Base-by-base conservation (phyloP, 2,329 filamentous ascomycete genomes). In the Botrytis squamosa region DNA sequence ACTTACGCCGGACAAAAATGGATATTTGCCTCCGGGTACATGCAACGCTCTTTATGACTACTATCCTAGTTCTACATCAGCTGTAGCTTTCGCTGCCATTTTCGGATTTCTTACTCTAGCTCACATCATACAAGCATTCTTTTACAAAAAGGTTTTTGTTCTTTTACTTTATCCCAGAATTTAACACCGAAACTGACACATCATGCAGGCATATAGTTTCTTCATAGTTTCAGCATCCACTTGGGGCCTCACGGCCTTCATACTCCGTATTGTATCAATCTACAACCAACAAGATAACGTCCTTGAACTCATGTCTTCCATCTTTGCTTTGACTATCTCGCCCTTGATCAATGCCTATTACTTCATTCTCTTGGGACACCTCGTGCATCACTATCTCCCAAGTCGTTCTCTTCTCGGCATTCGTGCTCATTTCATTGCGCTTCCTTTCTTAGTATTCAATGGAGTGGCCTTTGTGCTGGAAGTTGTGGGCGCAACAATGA, bases 161-260 rank as follows among this genome's bases (percentile, higher is more conserved):
- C 20, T 25, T 46, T 44, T 36, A 33, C 29, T 66, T 18, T 12
- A 46, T 22, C 22, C 4, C 16, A 22, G 1, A 40, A 1, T 12
- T 36, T 2, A 22, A 12, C 12, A 20, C 22, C 33, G 22, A n/a
- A 36, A n/a, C n/a, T 71, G 29, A 64, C 25, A 40, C 20, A n/a
- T 9, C 8, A 46, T 14, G 7, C 18, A 71, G 70, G 25, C 12
- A 33, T 65, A 65, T 10, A 65, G 33, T 44, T 65, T 65, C 59
- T 25, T 40, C 57, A n/a, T 71, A n/a, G 81, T 85, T 62, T 83
- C 85, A 79, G 85, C 82, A 20, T 76, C 78, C 4, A 40, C 77
- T 0, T 86, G 84, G 84, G 84, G 87, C 76, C 77, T 82, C 38
- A 76, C 78, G 1, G 81, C 81, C 12, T 86, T 81, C 75, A 75